These are phyloP conservation scores for Centaurea solstitialis DNA, from an alignment of 129 eudicot species.

Conservation along the genomic window DNA sequence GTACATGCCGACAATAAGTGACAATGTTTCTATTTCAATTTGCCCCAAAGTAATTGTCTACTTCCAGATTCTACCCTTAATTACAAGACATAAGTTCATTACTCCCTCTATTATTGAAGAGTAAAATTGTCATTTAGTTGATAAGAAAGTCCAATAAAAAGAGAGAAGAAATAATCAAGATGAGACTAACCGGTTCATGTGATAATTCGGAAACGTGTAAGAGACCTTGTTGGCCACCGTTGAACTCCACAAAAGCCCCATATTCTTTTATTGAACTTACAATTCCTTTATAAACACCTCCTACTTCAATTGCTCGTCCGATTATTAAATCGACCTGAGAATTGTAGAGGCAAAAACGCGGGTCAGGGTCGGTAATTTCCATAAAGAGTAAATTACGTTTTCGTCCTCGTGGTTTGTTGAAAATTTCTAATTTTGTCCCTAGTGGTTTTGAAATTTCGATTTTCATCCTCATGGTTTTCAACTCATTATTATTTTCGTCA, in stretches of 20 bases:
- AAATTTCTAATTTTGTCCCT: too few relatives aligned
- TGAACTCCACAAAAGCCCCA: conserved; percentile 98
- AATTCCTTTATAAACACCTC: conserved; percentile 83
- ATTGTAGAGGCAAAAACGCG: not conserved
- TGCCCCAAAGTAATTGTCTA: too few relatives aligned
- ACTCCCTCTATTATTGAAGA: not conserved
- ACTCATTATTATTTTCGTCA: too few relatives aligned
- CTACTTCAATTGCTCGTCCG: conserved; percentile 93
- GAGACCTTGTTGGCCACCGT: conserved; percentile 99
- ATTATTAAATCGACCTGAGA: conserved; percentile 73
- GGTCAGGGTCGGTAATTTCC: not conserved
- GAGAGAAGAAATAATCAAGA: not conserved
- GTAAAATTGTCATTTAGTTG: not conserved
- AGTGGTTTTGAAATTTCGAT: too few relatives aligned
- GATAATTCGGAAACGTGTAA: conserved; percentile 92
- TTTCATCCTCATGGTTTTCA: too few relatives aligned
- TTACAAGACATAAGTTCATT: not conserved
- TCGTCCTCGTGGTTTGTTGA: too few relatives aligned
- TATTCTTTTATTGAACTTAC: conserved; percentile 79
- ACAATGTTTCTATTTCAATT: too few relatives aligned
- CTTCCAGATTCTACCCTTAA: too few relatives aligned
- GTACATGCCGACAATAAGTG: not conserved
- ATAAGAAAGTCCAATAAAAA: not conserved
- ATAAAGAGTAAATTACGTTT: too few relatives aligned
- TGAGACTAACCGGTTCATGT: conserved; percentile 72